These are phyloP conservation scores for Chaetothyriales sp. DNA, from an alignment of 2,329 filamentous ascomycete species.

Conservation along the genomic window DNA sequence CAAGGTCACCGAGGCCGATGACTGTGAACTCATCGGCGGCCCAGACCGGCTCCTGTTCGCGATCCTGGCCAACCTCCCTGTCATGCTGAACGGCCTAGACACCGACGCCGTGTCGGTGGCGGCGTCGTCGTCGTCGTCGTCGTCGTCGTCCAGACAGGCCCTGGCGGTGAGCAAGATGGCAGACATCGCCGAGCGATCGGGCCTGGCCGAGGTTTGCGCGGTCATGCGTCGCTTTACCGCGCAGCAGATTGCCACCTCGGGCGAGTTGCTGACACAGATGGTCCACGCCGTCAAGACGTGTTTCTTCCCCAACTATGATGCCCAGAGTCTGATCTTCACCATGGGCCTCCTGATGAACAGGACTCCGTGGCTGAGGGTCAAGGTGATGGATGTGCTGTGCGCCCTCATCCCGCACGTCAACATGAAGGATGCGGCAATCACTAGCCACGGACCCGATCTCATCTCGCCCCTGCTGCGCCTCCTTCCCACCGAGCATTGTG, in stretches of 20 bases:
- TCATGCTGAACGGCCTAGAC: conserved; percentile 57
- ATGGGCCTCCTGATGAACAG: conserved; percentile 86
- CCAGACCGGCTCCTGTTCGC: conserved; percentile 72
- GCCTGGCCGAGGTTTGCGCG: conserved; percentile 33
- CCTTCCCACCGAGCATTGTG: conserved; percentile 84
- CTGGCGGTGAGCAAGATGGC: conserved; percentile 62
- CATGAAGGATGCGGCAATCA: conserved; percentile 81
- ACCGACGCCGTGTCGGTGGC: background rate
- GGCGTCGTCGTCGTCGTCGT: no score
- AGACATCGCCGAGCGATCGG: conserved; percentile 59
- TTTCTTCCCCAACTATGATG: conserved; percentile 72
- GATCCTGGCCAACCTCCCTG: conserved; percentile 79
- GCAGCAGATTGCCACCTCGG: conserved; percentile 50
- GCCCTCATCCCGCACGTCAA: conserved; percentile 79
- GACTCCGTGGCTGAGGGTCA: conserved; percentile 76
- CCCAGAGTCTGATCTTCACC: conserved; percentile 73
- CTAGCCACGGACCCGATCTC: conserved; percentile 80
- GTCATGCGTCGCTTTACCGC: conserved; percentile 30
- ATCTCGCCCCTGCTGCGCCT: conserved; percentile 84
- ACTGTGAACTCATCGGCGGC: conserved; percentile 67
- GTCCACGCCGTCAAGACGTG: conserved; percentile 60
- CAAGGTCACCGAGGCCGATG: conserved; percentile 63
- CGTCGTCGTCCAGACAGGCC: conserved; percentile 21
- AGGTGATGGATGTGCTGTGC: conserved; percentile 81
- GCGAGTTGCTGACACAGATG: conserved; percentile 64